These are phyloP conservation scores for Abortiporus biennis DNA, from an alignment of 1,284 basidiomycete genomes.

Conservation along the genomic window DNA sequence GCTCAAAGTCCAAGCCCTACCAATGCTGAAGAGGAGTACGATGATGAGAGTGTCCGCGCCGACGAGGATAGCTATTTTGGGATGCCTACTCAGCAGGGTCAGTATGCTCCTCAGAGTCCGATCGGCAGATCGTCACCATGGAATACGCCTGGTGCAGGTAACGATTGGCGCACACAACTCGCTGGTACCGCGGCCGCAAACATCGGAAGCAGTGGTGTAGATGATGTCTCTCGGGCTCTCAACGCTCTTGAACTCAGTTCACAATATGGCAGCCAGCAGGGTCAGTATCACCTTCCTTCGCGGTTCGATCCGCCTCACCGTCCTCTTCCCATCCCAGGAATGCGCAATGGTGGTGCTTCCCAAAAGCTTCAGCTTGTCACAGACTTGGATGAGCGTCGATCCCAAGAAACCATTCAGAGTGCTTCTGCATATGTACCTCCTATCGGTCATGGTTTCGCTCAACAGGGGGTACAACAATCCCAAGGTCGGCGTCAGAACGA, in stretches of 20 bases:
- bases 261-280: slow-evolving; percentile 32
- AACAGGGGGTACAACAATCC: slow-evolving; percentile 17
- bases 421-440: slow-evolving; percentile 39
- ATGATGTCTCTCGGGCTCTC: slow-evolving; percentile 71
- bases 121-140: slow-evolving; percentile 64
- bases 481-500: slow-evolving; percentile 14
- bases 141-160: slow-evolving; percentile 37
- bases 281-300: slow-evolving; percentile 52
- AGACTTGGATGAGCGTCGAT: slow-evolving; percentile 59
- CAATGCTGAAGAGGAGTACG: slow-evolving; percentile 53
- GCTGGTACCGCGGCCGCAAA: slow-evolving; percentile 18
- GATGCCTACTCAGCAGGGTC: slow-evolving; percentile 25
- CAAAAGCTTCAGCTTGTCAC: slow-evolving; percentile 46
- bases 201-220: slow-evolving; percentile 38
- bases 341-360: slow-evolving; percentile 31
- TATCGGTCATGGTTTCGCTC: slow-evolving; percentile 39
- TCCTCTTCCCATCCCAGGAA: slow-evolving; percentile 35
- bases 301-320: slow-evolving; percentile 56
- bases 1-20: slow-evolving; percentile 39
- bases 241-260: slow-evolving; percentile 57
- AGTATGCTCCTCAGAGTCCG: slow-evolving; percentile 49
- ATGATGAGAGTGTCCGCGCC: slow-evolving; percentile 43
- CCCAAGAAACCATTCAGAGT: slow-evolving; percentile 34
- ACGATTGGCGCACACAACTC: slow-evolving; percentile 57
- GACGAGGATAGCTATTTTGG: slow-evolving; percentile 55